Evolutionary conservation across 1,284 basidiomycete species (phyloP).

Genomic region (Apiotrichum siamense): DNA sequence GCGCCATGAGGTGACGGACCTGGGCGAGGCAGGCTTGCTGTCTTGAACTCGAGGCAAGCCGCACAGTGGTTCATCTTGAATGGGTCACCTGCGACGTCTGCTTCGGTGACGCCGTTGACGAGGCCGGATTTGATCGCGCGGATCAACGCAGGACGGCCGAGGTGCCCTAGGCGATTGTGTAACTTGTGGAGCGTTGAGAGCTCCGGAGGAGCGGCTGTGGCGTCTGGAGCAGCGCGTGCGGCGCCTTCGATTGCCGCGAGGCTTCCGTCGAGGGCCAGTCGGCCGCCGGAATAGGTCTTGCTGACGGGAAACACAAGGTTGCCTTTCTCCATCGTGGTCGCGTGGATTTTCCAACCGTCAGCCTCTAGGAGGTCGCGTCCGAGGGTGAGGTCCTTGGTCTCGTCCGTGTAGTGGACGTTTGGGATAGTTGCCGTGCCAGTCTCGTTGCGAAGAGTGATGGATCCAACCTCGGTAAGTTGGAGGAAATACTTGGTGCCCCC

Average conservation of each 20-base stretch:
- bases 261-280: neutral
- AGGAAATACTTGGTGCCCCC: neutral
- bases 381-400: slow-evolving; percentile 1
- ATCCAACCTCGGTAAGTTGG: neutral
- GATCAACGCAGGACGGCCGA: neutral
- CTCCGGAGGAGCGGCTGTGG: neutral
- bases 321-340: neutral
- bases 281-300: neutral
- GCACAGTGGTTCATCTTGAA: neutral
- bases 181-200: neutral
- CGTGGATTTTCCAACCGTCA: neutral
- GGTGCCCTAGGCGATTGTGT: slow-evolving; percentile 1
- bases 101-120: neutral
- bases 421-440: neutral
- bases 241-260: too few relatives aligned
- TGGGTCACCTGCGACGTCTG: neutral
- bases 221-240: too few relatives aligned
- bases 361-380: neutral
- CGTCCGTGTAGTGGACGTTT: neutral
- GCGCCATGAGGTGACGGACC: neutral
- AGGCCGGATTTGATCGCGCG: neutral
- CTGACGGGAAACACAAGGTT: neutral
- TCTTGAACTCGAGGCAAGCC: neutral
- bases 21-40: neutral
- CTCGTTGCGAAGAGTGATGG: neutral